Percentiles rank a stretch among this genome's conserved stretches.
phyloP scores from a whole-genome alignment of 2,329 filamentous ascomycete genomes.

The Coniochaeta sp. region DNA sequence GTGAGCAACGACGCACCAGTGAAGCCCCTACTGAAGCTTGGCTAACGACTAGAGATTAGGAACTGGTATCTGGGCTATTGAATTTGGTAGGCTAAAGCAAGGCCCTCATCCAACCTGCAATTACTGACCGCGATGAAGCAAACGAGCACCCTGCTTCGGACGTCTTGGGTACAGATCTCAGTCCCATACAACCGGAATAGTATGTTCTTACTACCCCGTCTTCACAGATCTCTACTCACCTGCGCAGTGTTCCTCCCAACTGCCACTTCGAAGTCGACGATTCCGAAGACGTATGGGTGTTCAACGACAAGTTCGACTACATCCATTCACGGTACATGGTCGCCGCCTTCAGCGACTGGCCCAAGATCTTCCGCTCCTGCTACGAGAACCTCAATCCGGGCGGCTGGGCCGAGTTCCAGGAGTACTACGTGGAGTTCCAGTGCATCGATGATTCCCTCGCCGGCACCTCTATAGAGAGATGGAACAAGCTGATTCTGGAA shows the following conservation, averaged over 20 bases:
- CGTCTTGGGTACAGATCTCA: constrained; percentile 1
- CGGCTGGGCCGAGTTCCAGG: constrained; percentile 17
- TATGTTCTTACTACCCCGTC: neutral
- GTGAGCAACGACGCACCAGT: neutral
- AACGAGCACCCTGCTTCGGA: constrained; percentile 1
- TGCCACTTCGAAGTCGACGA: constrained; percentile 55
- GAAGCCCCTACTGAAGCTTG: neutral
- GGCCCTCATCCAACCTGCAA: no score
- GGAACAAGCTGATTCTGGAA: constrained; percentile 11
- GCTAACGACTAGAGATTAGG: neutral
- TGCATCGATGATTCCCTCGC: constrained; percentile 12
- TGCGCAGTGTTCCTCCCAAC: constrained; percentile 3
- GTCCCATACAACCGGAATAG: constrained; percentile 3
- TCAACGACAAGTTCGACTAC: constrained; percentile 22
- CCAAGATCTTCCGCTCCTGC: constrained; percentile 11
- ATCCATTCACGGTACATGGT: constrained; percentile 13
- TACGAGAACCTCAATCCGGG: constrained; percentile 13
- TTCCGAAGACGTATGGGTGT: constrained; percentile 30
- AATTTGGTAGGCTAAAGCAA: neutral
- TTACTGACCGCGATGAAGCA: neutral
- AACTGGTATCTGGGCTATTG: constrained; percentile 1
- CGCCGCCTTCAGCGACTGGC: constrained; percentile 14
- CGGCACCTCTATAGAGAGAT: constrained; percentile 8
- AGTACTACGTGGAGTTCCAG: constrained; percentile 7
- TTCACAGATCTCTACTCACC: neutral